Percentiles rank a stretch among this genome's conserved stretches.
phyloP scores from a whole-genome alignment of 306 rosid species.

The Notholithocarpus densiflorus region DNA sequence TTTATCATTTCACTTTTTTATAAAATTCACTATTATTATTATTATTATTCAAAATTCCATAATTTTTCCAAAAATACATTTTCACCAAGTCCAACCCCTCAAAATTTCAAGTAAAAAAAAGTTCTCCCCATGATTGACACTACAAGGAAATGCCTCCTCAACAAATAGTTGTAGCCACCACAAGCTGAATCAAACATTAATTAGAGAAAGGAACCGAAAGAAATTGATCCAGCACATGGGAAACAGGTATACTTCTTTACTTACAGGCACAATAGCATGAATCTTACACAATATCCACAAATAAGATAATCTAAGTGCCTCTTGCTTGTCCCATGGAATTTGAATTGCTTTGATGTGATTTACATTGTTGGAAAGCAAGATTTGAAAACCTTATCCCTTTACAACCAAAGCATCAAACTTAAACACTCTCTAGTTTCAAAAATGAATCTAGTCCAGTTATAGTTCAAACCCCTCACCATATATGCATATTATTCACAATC shows the following conservation, averaged over 20 bases:
- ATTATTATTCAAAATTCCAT: neutral
- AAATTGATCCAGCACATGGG: neutral
- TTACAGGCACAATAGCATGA: neutral
- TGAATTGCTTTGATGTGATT: neutral
- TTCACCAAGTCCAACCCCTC: neutral
- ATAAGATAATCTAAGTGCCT: neutral
- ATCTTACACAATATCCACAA: neutral
- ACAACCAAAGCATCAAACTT: neutral
- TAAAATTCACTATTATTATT: too few species aligned
- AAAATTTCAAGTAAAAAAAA: neutral
- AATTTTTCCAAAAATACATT: neutral
- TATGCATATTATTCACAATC: neutral
- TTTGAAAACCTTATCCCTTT: neutral
- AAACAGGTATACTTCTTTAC: neutral
- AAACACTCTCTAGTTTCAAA: neutral
- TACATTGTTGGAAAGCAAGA: neutral
- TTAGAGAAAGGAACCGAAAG: neutral
- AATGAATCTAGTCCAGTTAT: neutral
- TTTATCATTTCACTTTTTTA: neutral
- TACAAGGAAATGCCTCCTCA: neutral
- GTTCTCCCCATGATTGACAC: too few species aligned
- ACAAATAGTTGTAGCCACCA: neutral
- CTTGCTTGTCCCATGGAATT: neutral
- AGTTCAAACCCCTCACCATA: neutral
- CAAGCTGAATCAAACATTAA: neutral